Base-by-base conservation (phyloP, 805 yeast genomes). In the Diddensiella santjacobensis region DNA sequence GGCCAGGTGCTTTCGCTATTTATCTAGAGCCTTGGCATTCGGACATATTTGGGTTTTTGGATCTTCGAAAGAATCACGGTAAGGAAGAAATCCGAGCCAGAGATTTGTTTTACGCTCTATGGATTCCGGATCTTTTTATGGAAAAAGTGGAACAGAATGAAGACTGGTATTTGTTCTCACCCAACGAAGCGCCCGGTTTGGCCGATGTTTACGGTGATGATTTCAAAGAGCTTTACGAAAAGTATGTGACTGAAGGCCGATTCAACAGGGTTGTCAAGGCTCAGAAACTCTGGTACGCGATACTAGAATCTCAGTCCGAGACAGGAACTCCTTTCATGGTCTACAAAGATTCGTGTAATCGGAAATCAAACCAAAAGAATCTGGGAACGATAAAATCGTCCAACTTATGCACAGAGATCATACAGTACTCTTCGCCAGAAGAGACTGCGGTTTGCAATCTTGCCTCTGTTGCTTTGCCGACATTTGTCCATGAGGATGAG, bases 1-100 rank as follows among this genome's bases (percentile, higher is more conserved):
- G 99, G 61, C 99, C 99, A 0, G 98, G 98, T 53, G 99, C 99
- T 2, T 86, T 91, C 68, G 96, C 96, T 30, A 70, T 89, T 31
- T 91, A 90, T 68, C 67, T 91, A 31, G 99, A 91, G 70, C 97
- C 99, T 48, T 91, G 99, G 99, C 99, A 91, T 64, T 79, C 85
- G 8, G 99, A 91, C 60, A 75, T 91, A 30, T 84, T 87, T 65
- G 96, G 86, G 51, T 84, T 91, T 60, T 67, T 91, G 46, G 91
- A 90, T 50, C 73, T 91, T 56, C 79, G 93, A 61, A 90, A 91
- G 71, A 91, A 89, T 63, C 96, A 90, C 64, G 98, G 97, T 45
- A 89, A 87, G 60, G 97, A 91, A 68, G 98, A 91, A 67, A 71
- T 79, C 56, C 79, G 97, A 61, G 96, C 99, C 1, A 79, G 98